Percentiles rank a stretch among this genome's conserved stretches.
These are phyloP conservation scores for Ceratobasidium sp. DNA, from an alignment of 1,284 basidiomycete species.

Conservation along the genomic window DNA sequence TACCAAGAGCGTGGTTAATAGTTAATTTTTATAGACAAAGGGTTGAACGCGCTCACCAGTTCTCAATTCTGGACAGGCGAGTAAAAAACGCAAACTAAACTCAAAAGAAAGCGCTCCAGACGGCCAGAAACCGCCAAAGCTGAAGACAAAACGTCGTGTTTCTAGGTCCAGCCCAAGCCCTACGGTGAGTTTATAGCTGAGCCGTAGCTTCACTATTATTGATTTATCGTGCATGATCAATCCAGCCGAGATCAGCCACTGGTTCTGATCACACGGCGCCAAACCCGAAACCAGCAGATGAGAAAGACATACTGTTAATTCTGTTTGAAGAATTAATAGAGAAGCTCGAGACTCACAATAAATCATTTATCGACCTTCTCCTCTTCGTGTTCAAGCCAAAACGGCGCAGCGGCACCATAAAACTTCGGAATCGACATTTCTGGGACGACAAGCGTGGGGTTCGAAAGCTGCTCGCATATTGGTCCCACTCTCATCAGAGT, in stretches of 20 bases:
- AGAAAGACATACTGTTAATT: background rate
- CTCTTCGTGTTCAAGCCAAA: constrained; percentile 8
- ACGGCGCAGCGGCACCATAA: background rate
- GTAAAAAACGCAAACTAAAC: background rate
- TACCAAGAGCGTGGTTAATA: background rate
- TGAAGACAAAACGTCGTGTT: background rate
- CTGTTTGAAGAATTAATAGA: background rate
- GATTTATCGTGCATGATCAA: background rate
- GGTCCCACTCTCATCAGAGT: constrained; percentile 17
- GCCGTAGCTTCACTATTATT: background rate
- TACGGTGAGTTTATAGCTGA: background rate
- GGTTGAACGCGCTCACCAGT: background rate
- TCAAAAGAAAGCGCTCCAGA: no score
- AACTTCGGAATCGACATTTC: background rate
- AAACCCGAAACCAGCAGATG: background rate
- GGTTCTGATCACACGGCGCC: background rate
- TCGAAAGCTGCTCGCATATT: background rate
- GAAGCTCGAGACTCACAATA: background rate
- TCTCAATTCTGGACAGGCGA: background rate
- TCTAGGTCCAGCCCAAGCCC: background rate
- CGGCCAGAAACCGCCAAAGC: background rate
- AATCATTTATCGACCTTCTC: background rate
- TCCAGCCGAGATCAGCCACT: background rate
- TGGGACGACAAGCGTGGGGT: background rate
- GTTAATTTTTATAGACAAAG: background rate